Conservation (phyloP, 2,329 filamentous ascomycete species). For the Verticillium isaacii region DNA sequence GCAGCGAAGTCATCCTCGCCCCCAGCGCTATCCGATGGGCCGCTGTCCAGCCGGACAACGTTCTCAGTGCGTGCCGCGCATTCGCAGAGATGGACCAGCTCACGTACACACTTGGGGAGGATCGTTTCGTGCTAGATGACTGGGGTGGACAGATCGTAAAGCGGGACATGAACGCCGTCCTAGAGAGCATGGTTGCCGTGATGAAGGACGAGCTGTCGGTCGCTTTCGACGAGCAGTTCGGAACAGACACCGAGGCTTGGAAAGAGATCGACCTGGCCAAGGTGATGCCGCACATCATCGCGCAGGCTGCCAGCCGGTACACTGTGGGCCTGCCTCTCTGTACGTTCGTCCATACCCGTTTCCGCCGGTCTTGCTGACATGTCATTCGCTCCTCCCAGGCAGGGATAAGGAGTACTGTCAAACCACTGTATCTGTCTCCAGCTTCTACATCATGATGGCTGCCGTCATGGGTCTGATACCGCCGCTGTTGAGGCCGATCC, state of each 20-base stretch:
- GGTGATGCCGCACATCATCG: constrained; percentile 21
- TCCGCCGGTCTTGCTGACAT: background rate
- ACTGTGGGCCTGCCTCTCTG: constrained; percentile 26
- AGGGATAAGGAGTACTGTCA: constrained; percentile 28
- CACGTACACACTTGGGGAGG: constrained; percentile 30
- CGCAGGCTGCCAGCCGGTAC: constrained; percentile 24
- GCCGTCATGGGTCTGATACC: constrained; percentile 25
- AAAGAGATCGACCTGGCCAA: constrained; percentile 24
- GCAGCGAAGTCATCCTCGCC: constrained; percentile 37
- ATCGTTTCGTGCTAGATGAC: constrained; percentile 24
- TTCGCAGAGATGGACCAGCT: constrained; percentile 33
- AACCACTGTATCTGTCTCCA: constrained; percentile 20
- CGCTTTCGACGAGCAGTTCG: constrained; percentile 29
- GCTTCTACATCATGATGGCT: constrained; percentile 25
- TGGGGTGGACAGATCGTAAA: constrained; percentile 31
- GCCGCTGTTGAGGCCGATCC: constrained; percentile 22
- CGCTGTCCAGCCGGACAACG: constrained; percentile 30
- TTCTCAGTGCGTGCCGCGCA: constrained; percentile 26
- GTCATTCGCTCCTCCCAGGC: constrained; percentile 11
- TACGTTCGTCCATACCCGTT: constrained; percentile 11
- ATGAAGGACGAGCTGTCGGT: constrained; percentile 28
- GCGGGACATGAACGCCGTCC: constrained; percentile 25
- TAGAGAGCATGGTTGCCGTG: constrained; percentile 26
- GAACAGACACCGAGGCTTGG: constrained; percentile 26
- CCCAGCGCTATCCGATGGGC: constrained; percentile 32